phyloP scores from a whole-genome alignment of 129 eudicot genomes.

The Chrysanthemum seticuspe region DNA sequence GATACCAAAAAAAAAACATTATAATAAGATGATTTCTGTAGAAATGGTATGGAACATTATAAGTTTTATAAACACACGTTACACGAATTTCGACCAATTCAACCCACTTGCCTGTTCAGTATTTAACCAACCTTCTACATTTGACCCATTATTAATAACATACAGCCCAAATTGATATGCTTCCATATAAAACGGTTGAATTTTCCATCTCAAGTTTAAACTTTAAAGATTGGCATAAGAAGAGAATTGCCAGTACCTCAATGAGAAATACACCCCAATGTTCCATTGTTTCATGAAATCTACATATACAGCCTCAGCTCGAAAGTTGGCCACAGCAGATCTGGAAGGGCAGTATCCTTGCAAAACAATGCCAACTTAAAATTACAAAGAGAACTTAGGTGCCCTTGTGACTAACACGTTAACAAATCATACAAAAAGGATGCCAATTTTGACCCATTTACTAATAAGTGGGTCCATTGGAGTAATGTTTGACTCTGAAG shows the following conservation, averaged over 20 bases:
- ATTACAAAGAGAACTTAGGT: not conserved
- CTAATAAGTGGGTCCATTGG: not conserved
- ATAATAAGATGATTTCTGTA: not conserved
- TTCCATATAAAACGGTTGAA: not conserved
- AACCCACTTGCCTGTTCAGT: not conserved
- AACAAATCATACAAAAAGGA: not conserved
- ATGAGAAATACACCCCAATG: slow-evolving; percentile 88
- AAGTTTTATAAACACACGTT: not conserved
- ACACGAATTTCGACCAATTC: not conserved
- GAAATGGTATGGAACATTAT: not conserved
- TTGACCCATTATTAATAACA: not conserved
- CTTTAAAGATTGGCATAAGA: not conserved
- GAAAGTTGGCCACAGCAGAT: slow-evolving; percentile 70
- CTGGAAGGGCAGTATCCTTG: slow-evolving; percentile 81
- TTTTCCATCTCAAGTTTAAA: not conserved
- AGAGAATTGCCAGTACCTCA: slow-evolving; percentile 51
- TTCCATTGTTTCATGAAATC: slow-evolving; percentile 98
- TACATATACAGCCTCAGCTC: slow-evolving; percentile 72
- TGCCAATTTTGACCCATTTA: not conserved
- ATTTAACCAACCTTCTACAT: not conserved
- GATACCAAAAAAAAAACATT: too few species aligned
- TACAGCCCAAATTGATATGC: not conserved
- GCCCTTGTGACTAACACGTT: not conserved
- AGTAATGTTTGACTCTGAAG: not conserved
- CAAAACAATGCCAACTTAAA: slow-evolving; percentile 27